phyloP scores from a whole-genome alignment of 2,329 filamentous ascomycete species.

The Colletotrichum paranaense region DNA sequence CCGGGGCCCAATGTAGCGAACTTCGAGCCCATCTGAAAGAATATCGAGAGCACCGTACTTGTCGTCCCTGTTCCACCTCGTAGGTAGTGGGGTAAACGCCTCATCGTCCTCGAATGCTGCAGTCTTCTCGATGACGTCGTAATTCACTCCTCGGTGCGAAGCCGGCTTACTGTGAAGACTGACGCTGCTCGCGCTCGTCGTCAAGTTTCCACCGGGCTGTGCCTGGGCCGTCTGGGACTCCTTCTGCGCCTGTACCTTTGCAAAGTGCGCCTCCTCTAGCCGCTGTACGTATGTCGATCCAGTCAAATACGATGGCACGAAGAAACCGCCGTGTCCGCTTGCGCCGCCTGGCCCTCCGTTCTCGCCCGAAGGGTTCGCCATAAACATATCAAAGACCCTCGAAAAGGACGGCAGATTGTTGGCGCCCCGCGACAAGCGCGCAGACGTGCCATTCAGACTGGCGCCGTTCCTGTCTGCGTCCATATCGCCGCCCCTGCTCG shows the following conservation, averaged over 20 bases:
- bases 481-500: slow-evolving; percentile 42
- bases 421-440: slow-evolving; percentile 35
- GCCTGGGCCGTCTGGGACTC: slow-evolving; percentile 57
- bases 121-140: slow-evolving; percentile 85
- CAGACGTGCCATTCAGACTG: slow-evolving; percentile 39
- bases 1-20: slow-evolving; percentile 67
- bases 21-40: slow-evolving; percentile 77
- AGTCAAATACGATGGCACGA: slow-evolving; percentile 85
- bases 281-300: slow-evolving; percentile 82
- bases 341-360: slow-evolving; percentile 37
- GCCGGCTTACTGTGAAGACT: slow-evolving; percentile 66
- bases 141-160: slow-evolving; percentile 80
- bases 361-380: slow-evolving; percentile 43
- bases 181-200: slow-evolving; percentile 63
- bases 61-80: slow-evolving; percentile 84
- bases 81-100: slow-evolving; percentile 75
- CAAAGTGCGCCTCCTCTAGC: slow-evolving; percentile 76
- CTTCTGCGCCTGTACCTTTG: slow-evolving; percentile 64
- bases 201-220: slow-evolving; percentile 59
- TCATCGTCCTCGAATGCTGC: slow-evolving; percentile 70
- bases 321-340: slow-evolving; percentile 65
- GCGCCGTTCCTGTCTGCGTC: slow-evolving; percentile 46
- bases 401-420: slow-evolving; percentile 59
- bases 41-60: slow-evolving; percentile 81
- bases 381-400: slow-evolving; percentile 63